phyloP scores from a whole-genome alignment of 2,329 filamentous ascomycete genomes.

The Elsinoe arachidis region DNA sequence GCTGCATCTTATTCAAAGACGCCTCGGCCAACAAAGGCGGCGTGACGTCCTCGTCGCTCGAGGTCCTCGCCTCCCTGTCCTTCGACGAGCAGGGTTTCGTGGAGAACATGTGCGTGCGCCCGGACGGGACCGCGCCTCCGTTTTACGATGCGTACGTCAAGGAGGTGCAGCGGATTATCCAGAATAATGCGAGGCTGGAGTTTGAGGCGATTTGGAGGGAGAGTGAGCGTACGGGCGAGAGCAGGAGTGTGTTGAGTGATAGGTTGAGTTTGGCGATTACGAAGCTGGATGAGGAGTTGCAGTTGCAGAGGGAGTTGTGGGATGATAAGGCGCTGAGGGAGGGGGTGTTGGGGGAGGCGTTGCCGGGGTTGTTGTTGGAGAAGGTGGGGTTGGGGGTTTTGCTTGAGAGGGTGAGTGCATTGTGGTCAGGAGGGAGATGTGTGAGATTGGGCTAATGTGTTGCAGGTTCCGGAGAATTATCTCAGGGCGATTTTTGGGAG shows the following conservation, averaged over 20 bases:
- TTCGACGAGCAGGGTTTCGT: conserved; percentile 87
- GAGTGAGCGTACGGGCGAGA: conserved; percentile 67
- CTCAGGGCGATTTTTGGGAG: conserved; percentile 92
- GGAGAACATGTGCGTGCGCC: conserved; percentile 82
- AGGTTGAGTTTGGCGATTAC: conserved; percentile 28
- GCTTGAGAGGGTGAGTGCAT: conserved; percentile 57
- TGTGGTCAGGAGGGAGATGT: not conserved
- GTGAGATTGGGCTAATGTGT: conserved; percentile 19
- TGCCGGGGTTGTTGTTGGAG: conserved; percentile 73
- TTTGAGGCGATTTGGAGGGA: conserved; percentile 99
- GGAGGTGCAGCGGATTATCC: conserved; percentile 82
- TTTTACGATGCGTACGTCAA: conserved; percentile 94
- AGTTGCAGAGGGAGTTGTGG: conserved; percentile 83
- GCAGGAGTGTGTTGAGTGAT: conserved; percentile 76
- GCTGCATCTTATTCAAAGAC: conserved; percentile 93
- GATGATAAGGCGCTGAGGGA: conserved; percentile 67
- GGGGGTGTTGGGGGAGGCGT: conserved; percentile 72
- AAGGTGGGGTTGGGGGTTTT: conserved; percentile 90
- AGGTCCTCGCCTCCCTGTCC: conserved; percentile 86
- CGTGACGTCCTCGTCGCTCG: conserved; percentile 92
- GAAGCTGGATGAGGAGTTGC: conserved; percentile 87
- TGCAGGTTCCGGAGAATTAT: conserved; percentile 76
- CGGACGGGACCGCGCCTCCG: conserved; percentile 67
- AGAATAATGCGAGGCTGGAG: conserved; percentile 83
- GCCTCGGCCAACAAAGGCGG: conserved; percentile 98